Percentiles rank a stretch among this genome's conserved stretches.
These are phyloP conservation scores for Fusarium sp. DNA, from an alignment of 2,329 filamentous ascomycete genomes.

Conservation along the genomic window DNA sequence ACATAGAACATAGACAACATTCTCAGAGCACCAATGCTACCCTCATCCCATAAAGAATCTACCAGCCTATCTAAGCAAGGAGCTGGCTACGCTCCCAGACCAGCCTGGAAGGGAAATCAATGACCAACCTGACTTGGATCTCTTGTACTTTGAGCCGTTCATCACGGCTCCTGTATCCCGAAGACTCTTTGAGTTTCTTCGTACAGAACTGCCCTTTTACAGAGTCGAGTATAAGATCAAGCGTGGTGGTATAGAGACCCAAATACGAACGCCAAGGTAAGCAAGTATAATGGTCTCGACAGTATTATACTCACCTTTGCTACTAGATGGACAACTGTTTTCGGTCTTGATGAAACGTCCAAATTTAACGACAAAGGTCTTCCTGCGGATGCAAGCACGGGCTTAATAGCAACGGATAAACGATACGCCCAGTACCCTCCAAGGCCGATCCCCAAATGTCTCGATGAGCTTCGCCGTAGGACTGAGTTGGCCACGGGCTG, in stretches of 20 bases:
- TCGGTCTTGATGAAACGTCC: conserved; percentile 72
- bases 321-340: conserved; percentile 65
- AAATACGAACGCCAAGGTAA: conserved; percentile 68
- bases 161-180: conserved; percentile 68
- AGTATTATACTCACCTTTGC: conserved; percentile 1
- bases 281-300: conserved; percentile 5
- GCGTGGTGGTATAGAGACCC: conserved; percentile 71
- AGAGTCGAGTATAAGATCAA: conserved; percentile 80
- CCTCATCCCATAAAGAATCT: conserved; percentile 65
- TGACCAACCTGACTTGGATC: conserved; percentile 77
- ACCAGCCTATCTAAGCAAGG: conserved; percentile 54
- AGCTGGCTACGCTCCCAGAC: conserved; percentile 62
- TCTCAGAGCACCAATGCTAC: conserved; percentile 61
- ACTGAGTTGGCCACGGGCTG: conserved; percentile 76
- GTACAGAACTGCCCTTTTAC: conserved; percentile 80
- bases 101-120: conserved; percentile 69
- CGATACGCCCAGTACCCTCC: conserved; percentile 69
- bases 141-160: conserved; percentile 82
- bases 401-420: conserved; percentile 62
- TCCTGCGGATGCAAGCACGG: conserved; percentile 60
- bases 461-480: conserved; percentile 72
- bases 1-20: conserved; percentile 39
- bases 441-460: conserved; percentile 77
- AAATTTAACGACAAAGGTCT: conserved; percentile 64
- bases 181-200: conserved; percentile 77